Evolutionary conservation across 176 grass and related monocot genomes (phyloP).

Genomic region (Aegilops umbellulata): DNA sequence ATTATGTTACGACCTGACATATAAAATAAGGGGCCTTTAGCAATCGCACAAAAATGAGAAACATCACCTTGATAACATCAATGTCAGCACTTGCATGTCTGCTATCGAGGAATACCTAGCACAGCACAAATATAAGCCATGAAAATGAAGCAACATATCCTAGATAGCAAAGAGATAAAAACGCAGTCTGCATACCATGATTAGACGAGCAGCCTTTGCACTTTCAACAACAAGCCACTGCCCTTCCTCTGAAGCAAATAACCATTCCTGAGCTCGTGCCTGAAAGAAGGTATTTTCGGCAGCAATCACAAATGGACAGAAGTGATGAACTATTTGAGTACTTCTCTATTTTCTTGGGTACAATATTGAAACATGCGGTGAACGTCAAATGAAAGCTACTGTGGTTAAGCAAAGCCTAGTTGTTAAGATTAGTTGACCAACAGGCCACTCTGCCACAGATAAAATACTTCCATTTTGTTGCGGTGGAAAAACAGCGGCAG

Average conservation of each 20-base stretch:
- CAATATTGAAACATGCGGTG: background rate
- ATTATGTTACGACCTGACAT: constrained; percentile 16
- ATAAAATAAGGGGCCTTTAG: background rate
- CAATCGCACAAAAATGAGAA: constrained; percentile 15
- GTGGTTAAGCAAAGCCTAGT: background rate
- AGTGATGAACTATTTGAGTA: background rate
- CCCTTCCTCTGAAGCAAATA: constrained; percentile 94
- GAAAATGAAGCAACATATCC: constrained; percentile 2
- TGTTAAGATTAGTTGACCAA: background rate
- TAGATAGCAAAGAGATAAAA: constrained; percentile 23
- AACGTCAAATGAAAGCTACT: background rate
- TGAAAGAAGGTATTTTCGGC: constrained; percentile 39
- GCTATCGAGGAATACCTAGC: constrained; percentile 89
- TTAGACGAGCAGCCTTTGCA: constrained; percentile 83
- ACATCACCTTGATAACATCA: constrained; percentile 75
- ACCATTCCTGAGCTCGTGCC: constrained; percentile 86
- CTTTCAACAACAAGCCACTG: constrained; percentile 91
- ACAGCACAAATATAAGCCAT: constrained; percentile 23
- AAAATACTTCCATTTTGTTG: background rate
- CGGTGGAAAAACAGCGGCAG: background rate
- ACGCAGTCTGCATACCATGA: constrained; percentile 59
- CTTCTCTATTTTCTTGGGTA: background rate
- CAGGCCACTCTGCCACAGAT: background rate
- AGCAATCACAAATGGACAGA: constrained; percentile 6
- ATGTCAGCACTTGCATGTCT: constrained; percentile 72